phyloP scores from a whole-genome alignment of 176 grass and related monocot species.

The Stipa capillata region DNA sequence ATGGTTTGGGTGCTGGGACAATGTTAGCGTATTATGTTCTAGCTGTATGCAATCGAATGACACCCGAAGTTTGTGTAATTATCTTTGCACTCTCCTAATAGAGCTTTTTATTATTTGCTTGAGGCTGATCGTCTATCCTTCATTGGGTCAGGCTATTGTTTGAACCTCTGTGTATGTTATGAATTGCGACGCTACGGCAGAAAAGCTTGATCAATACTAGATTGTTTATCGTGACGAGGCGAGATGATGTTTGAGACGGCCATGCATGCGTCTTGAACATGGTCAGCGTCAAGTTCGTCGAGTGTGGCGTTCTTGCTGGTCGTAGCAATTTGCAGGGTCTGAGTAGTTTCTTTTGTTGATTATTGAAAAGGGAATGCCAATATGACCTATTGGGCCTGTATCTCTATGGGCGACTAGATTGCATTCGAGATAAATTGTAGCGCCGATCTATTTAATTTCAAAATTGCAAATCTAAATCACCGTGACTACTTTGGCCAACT shows the following conservation, averaged over 20 bases:
- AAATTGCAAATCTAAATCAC: neutral
- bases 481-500: neutral
- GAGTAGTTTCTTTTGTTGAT: too few species aligned
- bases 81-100: slow-evolving; percentile 1
- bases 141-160: neutral
- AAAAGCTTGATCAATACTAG: neutral
- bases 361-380: too few species aligned
- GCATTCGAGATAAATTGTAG: neutral
- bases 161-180: neutral
- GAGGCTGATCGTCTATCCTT: neutral
- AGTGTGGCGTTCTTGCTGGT: neutral
- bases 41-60: slow-evolving; percentile 14
- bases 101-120: neutral
- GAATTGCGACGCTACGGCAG: neutral
- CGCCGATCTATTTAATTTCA: neutral
- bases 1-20: neutral
- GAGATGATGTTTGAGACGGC: neutral
- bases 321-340: too few species aligned
- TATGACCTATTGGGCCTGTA: too few species aligned
- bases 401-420: neutral
- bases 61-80: slow-evolving; percentile 34
- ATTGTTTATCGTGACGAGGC: neutral
- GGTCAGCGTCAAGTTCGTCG: neutral
- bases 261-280: neutral
- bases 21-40: slow-evolving; percentile 16